Percentiles rank a stretch among this genome's conserved stretches.
Conservation (phyloP, 768 basidiomycete genomes). For the Amanita brunnescens region DNA sequence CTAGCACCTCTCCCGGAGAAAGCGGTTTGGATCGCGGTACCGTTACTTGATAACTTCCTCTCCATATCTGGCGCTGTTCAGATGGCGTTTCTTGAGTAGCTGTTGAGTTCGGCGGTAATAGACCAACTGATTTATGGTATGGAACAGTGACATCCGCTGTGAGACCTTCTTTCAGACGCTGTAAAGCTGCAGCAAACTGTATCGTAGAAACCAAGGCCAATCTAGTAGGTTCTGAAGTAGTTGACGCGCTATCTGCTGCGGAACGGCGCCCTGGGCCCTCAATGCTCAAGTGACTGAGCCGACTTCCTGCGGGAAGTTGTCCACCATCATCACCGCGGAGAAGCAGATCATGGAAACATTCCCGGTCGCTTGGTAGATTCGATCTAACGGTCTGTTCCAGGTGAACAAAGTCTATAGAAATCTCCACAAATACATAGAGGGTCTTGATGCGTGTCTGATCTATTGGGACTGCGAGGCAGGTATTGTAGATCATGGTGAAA, state of each 20-base stretch:
- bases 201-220: constrained; percentile 95
- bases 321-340: constrained; percentile 46
- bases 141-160: constrained; percentile 23
- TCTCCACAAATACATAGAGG: constrained; percentile 97
- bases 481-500: constrained; percentile 2
- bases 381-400: constrained; percentile 75
- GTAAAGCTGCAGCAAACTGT: constrained; percentile 92
- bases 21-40: constrained; percentile 88
- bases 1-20: constrained; percentile 93
- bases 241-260: constrained; percentile 9
- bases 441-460: constrained; percentile 91
- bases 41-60: constrained; percentile 60
- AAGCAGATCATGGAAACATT: constrained; percentile 54
- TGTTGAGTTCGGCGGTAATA: not conserved
- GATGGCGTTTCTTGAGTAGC: not conserved
- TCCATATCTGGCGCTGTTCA: constrained; percentile 28
- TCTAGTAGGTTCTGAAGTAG: constrained; percentile 41
- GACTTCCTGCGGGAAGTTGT: constrained; percentile 31
- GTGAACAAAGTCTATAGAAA: constrained; percentile 82
- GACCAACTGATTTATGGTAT: not conserved
- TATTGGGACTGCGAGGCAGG: constrained; percentile 65
- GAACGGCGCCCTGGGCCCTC: constrained; percentile 28
- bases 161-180: constrained; percentile 77
- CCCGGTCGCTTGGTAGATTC: constrained; percentile 79
- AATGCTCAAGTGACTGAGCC: constrained; percentile 46